Percentiles rank a stretch among this genome's conserved stretches.
Evolutionary conservation across 2,329 filamentous ascomycete genomes (phyloP).

Genomic region (Epichloe elymi): DNA sequence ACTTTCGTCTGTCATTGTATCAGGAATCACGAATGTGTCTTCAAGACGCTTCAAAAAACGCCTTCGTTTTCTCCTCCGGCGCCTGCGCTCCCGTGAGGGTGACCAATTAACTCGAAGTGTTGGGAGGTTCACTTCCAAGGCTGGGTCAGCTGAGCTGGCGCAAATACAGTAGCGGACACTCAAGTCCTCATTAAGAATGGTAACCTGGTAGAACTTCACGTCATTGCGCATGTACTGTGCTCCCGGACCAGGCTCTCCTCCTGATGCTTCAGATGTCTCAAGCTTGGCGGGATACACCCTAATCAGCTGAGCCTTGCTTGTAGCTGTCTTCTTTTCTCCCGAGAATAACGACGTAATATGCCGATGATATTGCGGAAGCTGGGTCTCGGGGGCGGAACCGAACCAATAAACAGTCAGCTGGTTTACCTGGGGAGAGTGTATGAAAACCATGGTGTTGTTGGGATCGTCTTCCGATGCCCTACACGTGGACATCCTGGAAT

Average conservation of each 20-base stretch:
- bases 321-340: slow-evolving; percentile 1
- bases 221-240: slow-evolving; percentile 19
- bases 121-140: slow-evolving; percentile 16
- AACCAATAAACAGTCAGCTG: slow-evolving; percentile 26
- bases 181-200: slow-evolving; percentile 28
- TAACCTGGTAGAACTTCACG: slow-evolving; percentile 34
- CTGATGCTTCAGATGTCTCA: background rate
- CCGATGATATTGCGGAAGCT: slow-evolving; percentile 25
- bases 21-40: slow-evolving; percentile 24
- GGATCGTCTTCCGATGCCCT: slow-evolving; percentile 11
- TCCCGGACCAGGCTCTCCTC: slow-evolving; percentile 12
- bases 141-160: slow-evolving; percentile 13
- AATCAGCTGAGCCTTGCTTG: slow-evolving; percentile 13
- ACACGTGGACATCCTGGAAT: slow-evolving; percentile 18
- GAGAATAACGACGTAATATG: slow-evolving; percentile 18
- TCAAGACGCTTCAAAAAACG: slow-evolving; percentile 17
- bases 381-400: slow-evolving; percentile 9
- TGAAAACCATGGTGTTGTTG: slow-evolving; percentile 18
- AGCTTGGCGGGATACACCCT: slow-evolving; percentile 17
- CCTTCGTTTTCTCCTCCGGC: slow-evolving; percentile 17
- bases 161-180: slow-evolving; percentile 28
- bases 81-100: slow-evolving; percentile 11
- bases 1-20: slow-evolving; percentile 17
- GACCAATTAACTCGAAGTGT: slow-evolving; percentile 14
- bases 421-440: slow-evolving; percentile 18